A percentile compares a stretch with the other conserved stretches of the same genome.
Conservation (phyloP, 768 basidiomycete species). For the Infundibulicybe gibba region DNA sequence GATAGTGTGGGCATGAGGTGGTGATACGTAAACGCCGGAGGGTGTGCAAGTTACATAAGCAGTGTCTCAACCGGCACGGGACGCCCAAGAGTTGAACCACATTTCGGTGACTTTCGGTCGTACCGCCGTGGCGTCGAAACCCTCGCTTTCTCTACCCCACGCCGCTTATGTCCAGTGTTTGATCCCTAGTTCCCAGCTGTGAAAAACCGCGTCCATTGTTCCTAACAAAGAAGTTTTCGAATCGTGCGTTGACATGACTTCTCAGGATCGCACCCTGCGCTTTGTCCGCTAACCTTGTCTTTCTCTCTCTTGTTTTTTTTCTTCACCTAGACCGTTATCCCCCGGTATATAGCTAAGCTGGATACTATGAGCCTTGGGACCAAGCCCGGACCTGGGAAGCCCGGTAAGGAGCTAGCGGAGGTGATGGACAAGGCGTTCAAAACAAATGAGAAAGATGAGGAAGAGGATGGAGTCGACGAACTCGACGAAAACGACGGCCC, state of each 20-base stretch:
- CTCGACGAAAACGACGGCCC: constrained; percentile 17
- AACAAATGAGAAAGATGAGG: constrained; percentile 16
- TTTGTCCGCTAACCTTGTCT: constrained; percentile 19
- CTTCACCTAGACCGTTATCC: constrained; percentile 1
- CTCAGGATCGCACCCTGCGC: constrained; percentile 16
- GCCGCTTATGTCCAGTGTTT: not conserved
- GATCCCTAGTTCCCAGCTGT: not conserved
- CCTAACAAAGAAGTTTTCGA: constrained; percentile 10
- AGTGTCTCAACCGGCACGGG: no score
- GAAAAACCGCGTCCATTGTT: constrained; percentile 7
- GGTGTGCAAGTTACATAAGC: no score
- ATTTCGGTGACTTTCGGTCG: no score
- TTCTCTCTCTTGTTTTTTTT: constrained; percentile 2
- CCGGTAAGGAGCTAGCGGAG: constrained; percentile 13
- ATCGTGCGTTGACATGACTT: constrained; percentile 17
- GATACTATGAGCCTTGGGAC: no score
- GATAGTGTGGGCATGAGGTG: no score
- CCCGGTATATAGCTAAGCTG: not conserved
- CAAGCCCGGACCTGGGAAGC: constrained; percentile 20
- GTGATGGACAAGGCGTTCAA: constrained; percentile 24
- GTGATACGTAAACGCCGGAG: no score
- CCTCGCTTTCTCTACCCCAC: no score
- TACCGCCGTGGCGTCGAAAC: no score
- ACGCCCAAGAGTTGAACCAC: no score
- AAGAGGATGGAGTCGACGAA: constrained; percentile 11